Base-by-base conservation (phyloP, 768 basidiomycete genomes). In the Podaxis mareebaensis region DNA sequence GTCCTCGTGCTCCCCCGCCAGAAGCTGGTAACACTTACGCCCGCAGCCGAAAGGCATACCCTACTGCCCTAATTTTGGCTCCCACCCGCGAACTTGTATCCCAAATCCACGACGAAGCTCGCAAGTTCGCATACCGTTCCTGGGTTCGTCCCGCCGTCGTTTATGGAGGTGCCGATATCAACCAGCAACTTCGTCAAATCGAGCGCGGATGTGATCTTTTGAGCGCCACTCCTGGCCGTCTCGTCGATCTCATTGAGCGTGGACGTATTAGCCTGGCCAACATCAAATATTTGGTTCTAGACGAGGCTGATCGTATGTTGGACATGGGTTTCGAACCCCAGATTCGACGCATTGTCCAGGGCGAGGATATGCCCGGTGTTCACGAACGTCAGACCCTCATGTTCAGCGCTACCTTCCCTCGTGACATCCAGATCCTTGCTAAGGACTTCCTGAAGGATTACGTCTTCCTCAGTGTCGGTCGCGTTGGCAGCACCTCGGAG, bases 281-380 rank as follows among this genome's bases (percentile, higher is more conserved):
- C 78, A 90, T 99, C 81, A 91, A 93, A 71, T 99, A 97, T 77
- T 90, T 99, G 63, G 97, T 99, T 28, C 90, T 99, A 60, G 97
- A 99, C 71, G 97, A 99, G 80, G 97, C 97, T 65, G 97, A 99
- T 82, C 92, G 97, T 72, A 99, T 99, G 97, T 86, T 99, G 72
- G 97, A 99, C 82, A 99, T 99, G 97, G 97, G 97, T 90, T 99
- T 99, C 83, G 97, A 99, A 78, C 97, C 97, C 61, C 97, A 99
- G 79, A 99, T 99, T 72, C 87, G 97, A 67, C 86, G 95, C 36
- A 99, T 99, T 73, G 97, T 99, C 20, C 93, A 99, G 76, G 92
- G 93, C 69, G 95, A 95, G 72, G 97, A 99, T 75, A 99, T 99
- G 97, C 95, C 97, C n/a, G 91, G 89, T 52, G 87, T 90, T 13